Evolutionary conservation across 75 land plant species (phyloP), one percentile per base, ranked within the genome.

Genomic region (Pinus taeda): DNA sequence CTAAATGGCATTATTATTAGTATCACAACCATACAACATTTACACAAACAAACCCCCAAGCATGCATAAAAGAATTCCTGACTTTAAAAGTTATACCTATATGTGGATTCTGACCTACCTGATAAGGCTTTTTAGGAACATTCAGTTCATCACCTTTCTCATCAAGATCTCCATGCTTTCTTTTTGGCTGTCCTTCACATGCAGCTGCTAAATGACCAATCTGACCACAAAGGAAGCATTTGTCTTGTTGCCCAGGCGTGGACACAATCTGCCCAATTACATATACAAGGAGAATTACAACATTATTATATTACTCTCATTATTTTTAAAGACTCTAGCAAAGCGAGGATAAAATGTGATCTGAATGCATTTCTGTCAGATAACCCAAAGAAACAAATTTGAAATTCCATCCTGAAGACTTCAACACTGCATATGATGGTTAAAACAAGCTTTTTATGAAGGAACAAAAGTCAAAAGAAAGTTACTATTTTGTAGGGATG

Each of bases 161-260:
- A 67, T 74, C 39, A n/a, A 56, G 21, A 5, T 53, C 58, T 15
- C 79, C 79, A 33, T 13, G 60, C 60, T 55, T 49, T 42, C 45
- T 57, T 17, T 59, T 79, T 74, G 60, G 24, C 80, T 76, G 26
- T 5, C 60, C 60, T 74, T 42, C 55, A 57, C 58, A 74, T 74
- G 4, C 39, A 57, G 60, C 57, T 24, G 76, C 65, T 22, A 79
- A 26, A 45, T 76, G 57, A 59, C 61, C 53, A 3, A 75, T 3
- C 60, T 75, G 75, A 74, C 98, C 98, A 87, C 99, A 97, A 13
- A 95, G 49, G 71, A 95, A 97, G 83, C 99, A 97, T 73, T 91
- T 97, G 70, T 92, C 91, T 81, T 95, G 84, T 77, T 95, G 96
- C 20, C 96, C 98, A 53, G 96, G 93, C 4, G 83, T 82, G 64